Percentiles rank a stretch among this genome's conserved stretches.
phyloP scores from a whole-genome alignment of 805 yeast genomes.

The Lipomyces mesembrius region DNA sequence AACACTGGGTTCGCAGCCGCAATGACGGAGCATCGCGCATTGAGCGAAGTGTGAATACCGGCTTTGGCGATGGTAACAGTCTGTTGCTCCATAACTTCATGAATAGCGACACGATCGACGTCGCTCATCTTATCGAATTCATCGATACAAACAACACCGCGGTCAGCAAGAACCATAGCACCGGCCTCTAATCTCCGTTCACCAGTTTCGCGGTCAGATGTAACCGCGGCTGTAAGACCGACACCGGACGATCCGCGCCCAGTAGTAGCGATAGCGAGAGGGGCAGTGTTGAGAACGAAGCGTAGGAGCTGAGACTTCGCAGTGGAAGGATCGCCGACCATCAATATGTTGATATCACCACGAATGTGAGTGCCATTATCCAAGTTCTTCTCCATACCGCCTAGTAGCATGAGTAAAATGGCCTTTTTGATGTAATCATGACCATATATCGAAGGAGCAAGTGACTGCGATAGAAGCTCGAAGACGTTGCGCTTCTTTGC shows the following conservation, averaged over 20 bases:
- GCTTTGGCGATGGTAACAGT: conserved; percentile 98
- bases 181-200: conserved; percentile 97
- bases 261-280: conserved; percentile 95
- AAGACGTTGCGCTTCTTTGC: conserved; percentile 74
- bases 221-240: conserved; percentile 98
- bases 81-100: conserved; percentile 99
- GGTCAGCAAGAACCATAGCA: conserved; percentile 97
- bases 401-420: conserved; percentile 83
- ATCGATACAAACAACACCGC: conserved; percentile 97
- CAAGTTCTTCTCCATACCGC: conserved; percentile 92
- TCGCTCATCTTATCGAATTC: conserved; percentile 99
- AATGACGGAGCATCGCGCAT: conserved; percentile 94
- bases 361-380: conserved; percentile 95
- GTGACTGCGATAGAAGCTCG: conserved; percentile 76
- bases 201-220: conserved; percentile 94
- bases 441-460: conserved; percentile 96
- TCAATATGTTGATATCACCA: conserved; percentile 93
- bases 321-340: conserved; percentile 99
- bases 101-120: conserved; percentile 95
- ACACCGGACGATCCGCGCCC: conserved; percentile 99
- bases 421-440: conserved; percentile 91
- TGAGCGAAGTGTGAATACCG: conserved; percentile 93
- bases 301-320: conserved; percentile 96
- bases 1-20: conserved; percentile 98
- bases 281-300: conserved; percentile 92